Conservation (phyloP, 1,139 yeast species). For the Hansenula lynferdii region DNA sequence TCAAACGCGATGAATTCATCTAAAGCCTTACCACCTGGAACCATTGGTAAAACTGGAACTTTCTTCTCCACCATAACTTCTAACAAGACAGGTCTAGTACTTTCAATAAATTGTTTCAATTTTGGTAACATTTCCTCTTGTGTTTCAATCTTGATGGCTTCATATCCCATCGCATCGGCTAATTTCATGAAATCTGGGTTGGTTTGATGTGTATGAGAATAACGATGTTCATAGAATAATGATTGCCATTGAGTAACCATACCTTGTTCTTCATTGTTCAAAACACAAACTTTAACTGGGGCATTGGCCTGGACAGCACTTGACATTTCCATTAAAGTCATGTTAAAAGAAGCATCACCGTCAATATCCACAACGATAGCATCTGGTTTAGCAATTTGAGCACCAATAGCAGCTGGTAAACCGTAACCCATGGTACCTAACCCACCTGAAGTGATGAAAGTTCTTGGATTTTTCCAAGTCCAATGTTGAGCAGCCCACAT, state of each 20-base stretch:
- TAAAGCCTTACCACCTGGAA: slow-evolving; percentile 91
- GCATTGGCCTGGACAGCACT: slow-evolving; percentile 93
- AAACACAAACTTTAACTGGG: slow-evolving; percentile 82
- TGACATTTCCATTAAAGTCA: slow-evolving; percentile 90
- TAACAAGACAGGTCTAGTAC: slow-evolving; percentile 71
- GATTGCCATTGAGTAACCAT: slow-evolving; percentile 99
- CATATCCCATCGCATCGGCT: slow-evolving; percentile 91
- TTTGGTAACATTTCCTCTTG: slow-evolving; percentile 63
- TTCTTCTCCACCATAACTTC: slow-evolving; percentile 93
- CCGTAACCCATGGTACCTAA: slow-evolving; percentile 99
- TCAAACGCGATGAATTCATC: slow-evolving; percentile 90
- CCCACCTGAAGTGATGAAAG: slow-evolving; percentile 96
- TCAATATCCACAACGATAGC: slow-evolving; percentile 94
- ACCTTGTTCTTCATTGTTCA: slow-evolving; percentile 98
- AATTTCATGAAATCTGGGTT: slow-evolving; percentile 92
- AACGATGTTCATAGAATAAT: slow-evolving; percentile 92
- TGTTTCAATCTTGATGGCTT: slow-evolving; percentile 68
- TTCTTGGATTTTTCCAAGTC: slow-evolving; percentile 87
- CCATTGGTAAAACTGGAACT: slow-evolving; percentile 98
- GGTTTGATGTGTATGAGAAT: slow-evolving; percentile 91
- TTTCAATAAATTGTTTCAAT: slow-evolving; percentile 69
- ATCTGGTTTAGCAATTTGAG: slow-evolving; percentile 93
- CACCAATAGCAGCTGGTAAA: slow-evolving; percentile 96
- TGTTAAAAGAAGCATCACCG: slow-evolving; percentile 97
- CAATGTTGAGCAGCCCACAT: slow-evolving; percentile 99